phyloP scores from a whole-genome alignment of 192 early-diverging fungal species.

The Umbelopsis vinacea region DNA sequence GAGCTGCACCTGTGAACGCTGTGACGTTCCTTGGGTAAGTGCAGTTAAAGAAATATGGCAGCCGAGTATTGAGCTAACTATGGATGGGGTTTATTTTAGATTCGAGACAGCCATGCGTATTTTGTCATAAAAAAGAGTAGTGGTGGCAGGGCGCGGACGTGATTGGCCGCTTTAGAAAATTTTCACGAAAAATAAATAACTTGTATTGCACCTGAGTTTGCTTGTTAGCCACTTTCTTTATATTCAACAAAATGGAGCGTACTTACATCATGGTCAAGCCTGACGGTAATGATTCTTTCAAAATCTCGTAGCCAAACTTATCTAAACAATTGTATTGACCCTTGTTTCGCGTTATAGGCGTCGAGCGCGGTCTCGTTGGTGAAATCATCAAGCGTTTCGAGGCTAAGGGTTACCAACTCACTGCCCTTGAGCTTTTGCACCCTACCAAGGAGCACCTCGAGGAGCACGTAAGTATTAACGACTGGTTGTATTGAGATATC shows the following conservation, averaged over 20 bases:
- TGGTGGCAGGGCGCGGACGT: not conserved
- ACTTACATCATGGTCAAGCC: slow-evolving; percentile 67
- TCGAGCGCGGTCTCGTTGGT: slow-evolving; percentile 86
- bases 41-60: not conserved
- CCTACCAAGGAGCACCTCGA: slow-evolving; percentile 67
- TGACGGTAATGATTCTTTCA: slow-evolving; percentile 34
- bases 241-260: slow-evolving; percentile 45
- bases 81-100: slow-evolving; percentile 25
- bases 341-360: slow-evolving; percentile 36
- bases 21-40: slow-evolving; percentile 85
- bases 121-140: slow-evolving; percentile 25
- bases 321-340: not conserved
- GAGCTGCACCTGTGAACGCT: slow-evolving; percentile 94
- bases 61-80: not conserved
- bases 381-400: slow-evolving; percentile 96
- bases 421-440: slow-evolving; percentile 77
- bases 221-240: not conserved
- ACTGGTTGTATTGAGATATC: not conserved
- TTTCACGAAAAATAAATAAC: slow-evolving; percentile 11
- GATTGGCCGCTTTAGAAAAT: slow-evolving; percentile 17
- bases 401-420: slow-evolving; percentile 86
- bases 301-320: not conserved
- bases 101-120: slow-evolving; percentile 61
- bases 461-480: slow-evolving; percentile 39
- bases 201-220: not conserved